Base-by-base conservation (phyloP, 495 filamentous ascomycete species). In the Aspergillus nanangensis region DNA sequence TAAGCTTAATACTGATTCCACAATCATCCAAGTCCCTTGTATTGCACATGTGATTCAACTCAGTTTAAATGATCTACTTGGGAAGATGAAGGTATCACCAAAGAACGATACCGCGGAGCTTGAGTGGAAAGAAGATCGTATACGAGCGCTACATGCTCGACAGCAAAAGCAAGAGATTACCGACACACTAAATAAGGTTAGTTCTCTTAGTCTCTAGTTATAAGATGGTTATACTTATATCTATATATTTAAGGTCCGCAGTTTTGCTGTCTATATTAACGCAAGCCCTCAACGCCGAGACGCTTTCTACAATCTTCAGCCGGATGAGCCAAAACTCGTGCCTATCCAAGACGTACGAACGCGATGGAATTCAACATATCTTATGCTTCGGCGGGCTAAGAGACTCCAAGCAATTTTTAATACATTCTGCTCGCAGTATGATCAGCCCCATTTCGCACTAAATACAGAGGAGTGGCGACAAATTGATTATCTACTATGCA, bases 341-440 rank as follows among this genome's bases (percentile, higher is more conserved):
- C 48, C 39, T 14, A 58, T 58, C 4, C 42, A 62, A 33, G 58
- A 62, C 46, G 41, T 58, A 0, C 2, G 11, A 18, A 54, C 31
- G 13, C 31, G 31, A 34, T 34, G 9, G n/a, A n/a, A n/a, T n/a
- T n/a, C n/a, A n/a, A n/a, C n/a, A n/a, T n/a, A n/a, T n/a, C n/a
- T n/a, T n/a, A 34, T 34, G 31, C 31, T 34, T 11, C 3, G 3
- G 3, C 9, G 31, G 3, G 31, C 31, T 3, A 34, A 34, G 9
- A 34, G 9, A 11, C 31, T 34, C 3, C 11, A 42, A 13, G 8
- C 24, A 1, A 17, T 22, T n/a, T 59, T 47, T 50, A 19, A 41
- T 38, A 4, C 4, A 4, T 60, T 50, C 32, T 56, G 25, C 44
- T 8, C 17, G 0, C 5, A 54, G 7, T 48, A 53, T 32, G 20